Percentiles rank a stretch among this genome's conserved stretches.
Conservation (phyloP, 108 stramenopile species). For the Discostella stelligeroides region DNA sequence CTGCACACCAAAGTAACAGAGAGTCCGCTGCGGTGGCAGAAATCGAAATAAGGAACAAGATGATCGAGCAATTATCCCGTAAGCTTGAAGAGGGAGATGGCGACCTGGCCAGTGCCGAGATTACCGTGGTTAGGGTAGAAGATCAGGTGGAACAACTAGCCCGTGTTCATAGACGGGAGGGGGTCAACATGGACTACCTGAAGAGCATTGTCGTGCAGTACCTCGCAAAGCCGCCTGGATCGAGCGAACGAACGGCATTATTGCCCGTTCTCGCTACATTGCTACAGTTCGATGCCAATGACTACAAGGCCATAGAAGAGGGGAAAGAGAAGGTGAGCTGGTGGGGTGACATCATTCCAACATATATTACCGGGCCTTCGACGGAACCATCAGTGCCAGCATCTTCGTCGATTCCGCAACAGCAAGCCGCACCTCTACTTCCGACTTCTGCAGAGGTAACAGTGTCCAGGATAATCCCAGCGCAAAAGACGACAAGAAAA, state of each 20-base stretch:
- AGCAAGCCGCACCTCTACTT: constrained; percentile 25
- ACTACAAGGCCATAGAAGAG: constrained; percentile 85
- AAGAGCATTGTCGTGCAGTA: constrained; percentile 92
- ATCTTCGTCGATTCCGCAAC: constrained; percentile 16
- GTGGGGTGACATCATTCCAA: constrained; percentile 76
- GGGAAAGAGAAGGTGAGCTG: constrained; percentile 82
- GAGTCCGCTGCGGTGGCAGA: constrained; percentile 74
- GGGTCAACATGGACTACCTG: constrained; percentile 90
- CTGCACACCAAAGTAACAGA: constrained; percentile 85
- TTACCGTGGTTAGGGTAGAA: constrained; percentile 63
- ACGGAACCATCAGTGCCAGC: constrained; percentile 12
- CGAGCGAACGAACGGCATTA: constrained; percentile 79
- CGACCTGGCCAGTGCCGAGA: constrained; percentile 76
- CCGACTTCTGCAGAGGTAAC: constrained; percentile 48
- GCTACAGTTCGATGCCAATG: constrained; percentile 80
- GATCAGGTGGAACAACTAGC: constrained; percentile 78
- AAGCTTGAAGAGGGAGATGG: constrained; percentile 73
- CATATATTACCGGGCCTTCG: constrained; percentile 51
- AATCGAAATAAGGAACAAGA: constrained; percentile 79
- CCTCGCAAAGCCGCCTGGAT: constrained; percentile 83
- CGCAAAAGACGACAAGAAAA: constrained; percentile 19
- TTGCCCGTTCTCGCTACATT: constrained; percentile 87
- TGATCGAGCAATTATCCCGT: constrained; percentile 66
- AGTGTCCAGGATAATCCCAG: constrained; percentile 25
- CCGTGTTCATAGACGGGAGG: constrained; percentile 79